These are phyloP conservation scores for Quercus agrifolia DNA, from an alignment of 306 rosid genomes.

Conservation along the genomic window DNA sequence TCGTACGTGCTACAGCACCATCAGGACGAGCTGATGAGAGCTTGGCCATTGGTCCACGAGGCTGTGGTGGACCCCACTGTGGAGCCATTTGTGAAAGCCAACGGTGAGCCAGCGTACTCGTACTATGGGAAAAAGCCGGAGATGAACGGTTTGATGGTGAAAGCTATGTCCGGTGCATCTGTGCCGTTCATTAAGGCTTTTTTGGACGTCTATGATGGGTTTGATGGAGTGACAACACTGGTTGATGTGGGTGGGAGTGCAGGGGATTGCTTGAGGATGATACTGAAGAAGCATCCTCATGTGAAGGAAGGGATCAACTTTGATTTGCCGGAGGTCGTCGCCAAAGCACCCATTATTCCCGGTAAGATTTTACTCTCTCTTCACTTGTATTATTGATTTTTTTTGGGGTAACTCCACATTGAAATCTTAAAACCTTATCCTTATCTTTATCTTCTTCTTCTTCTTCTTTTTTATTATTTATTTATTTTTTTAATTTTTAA, in stretches of 20 bases:
- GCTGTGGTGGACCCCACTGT: conserved; percentile 68
- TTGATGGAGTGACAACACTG: conserved; percentile 49
- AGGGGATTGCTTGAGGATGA: conserved; percentile 87
- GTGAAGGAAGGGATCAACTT: conserved; percentile 67
- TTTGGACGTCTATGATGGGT: conserved; percentile 62
- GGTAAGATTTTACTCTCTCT: conserved; percentile 16
- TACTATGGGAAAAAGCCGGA: conserved; percentile 67
- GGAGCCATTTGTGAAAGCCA: conserved; percentile 81
- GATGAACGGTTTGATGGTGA: conserved; percentile 79
- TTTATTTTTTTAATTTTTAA: no score
- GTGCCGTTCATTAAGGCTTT: conserved; percentile 78
- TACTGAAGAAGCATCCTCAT: conserved; percentile 47
- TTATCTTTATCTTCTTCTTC: no score
- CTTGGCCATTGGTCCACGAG: conserved; percentile 89
- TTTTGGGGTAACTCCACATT: no score
- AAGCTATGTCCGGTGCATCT: conserved; percentile 84
- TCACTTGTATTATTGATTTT: no score
- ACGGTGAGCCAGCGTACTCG: conserved; percentile 65
- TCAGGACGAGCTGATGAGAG: conserved; percentile 77
- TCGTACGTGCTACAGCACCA: conserved; percentile 90
- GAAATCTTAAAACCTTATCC: neutral
- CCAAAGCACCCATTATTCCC: conserved; percentile 61
- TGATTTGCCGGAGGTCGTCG: conserved; percentile 81
- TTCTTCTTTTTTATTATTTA: no score
- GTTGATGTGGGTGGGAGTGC: conserved; percentile 97